Percentiles rank a stretch among this genome's conserved stretches.
Evolutionary conservation across 169 alveolate genomes (phyloP).

Genomic region (Eimeria nieschulzi): DNA sequence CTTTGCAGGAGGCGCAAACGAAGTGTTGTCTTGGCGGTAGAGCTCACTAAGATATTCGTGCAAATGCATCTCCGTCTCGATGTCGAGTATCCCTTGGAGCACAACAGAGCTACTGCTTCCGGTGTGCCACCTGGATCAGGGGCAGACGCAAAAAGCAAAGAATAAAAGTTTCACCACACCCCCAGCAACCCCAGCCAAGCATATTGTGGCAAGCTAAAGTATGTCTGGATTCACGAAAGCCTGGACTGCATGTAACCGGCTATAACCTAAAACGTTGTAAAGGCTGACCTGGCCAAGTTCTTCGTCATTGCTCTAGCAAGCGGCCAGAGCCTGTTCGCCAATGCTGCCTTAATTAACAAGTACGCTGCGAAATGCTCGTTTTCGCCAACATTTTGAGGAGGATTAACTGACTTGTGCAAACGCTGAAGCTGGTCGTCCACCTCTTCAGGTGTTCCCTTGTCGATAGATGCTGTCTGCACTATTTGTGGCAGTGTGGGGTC

Average conservation of each 20-base stretch:
- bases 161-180: background rate
- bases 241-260: too few relatives aligned
- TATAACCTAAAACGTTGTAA: background rate
- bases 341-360: constrained; percentile 38
- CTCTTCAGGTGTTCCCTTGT: constrained; percentile 26
- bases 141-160: background rate
- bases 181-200: too few relatives aligned
- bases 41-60: constrained; percentile 54
- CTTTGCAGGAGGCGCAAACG: background rate
- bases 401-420: constrained; percentile 22
- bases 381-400: constrained; percentile 34
- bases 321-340: constrained; percentile 3
- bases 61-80: constrained; percentile 49
- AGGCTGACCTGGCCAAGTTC: constrained; percentile 42
- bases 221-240: too few relatives aligned
- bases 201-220: too few relatives aligned
- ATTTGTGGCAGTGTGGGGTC: constrained; percentile 47
- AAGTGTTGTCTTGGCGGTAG: constrained; percentile 28
- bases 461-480: constrained; percentile 24
- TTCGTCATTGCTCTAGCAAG: constrained; percentile 62
- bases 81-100: constrained; percentile 51
- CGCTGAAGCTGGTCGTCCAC: constrained; percentile 28
- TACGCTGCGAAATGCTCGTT: constrained; percentile 59
- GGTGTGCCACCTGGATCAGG: constrained; percentile 50
- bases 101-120: constrained; percentile 38